Evolutionary conservation across 805 yeast genomes (phyloP).

Genomic region (Yarrowia sp.): DNA sequence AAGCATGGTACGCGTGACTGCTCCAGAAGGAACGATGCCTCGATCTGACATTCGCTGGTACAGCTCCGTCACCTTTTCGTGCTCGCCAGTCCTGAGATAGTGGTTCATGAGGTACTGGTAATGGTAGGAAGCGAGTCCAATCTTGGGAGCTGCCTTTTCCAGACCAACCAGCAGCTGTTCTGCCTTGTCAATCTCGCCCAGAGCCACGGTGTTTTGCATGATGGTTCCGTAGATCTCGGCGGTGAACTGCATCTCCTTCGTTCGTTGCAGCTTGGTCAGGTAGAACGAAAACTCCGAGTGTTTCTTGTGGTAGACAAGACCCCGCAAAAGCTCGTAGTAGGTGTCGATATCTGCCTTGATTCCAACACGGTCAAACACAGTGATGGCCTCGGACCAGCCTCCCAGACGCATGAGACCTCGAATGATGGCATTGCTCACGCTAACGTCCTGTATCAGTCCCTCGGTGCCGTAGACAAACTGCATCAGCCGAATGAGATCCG

Average conservation of each 20-base stretch:
- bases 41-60: conserved; percentile 7
- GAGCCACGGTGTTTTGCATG: conserved; percentile 7
- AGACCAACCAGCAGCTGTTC: neutral
- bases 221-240: neutral
- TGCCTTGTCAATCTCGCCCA: conserved; percentile 1
- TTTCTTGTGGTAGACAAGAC: conserved; percentile 5
- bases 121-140: conserved; percentile 1
- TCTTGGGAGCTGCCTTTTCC: neutral
- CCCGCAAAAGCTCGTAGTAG: neutral
- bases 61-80: neutral
- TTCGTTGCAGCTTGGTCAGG: conserved; percentile 8
- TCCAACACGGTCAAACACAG: neutral
- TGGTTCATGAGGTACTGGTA: conserved; percentile 23
- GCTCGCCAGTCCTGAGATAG: neutral
- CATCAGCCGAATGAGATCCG: neutral
- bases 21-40: conserved; percentile 1
- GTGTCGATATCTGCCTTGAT: neutral
- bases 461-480: neutral
- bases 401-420: conserved; percentile 30
- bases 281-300: neutral
- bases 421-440: conserved; percentile 5
- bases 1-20: conserved; percentile 4
- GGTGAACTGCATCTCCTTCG: neutral
- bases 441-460: conserved; percentile 1
- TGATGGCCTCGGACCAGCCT: conserved; percentile 28